These are phyloP conservation scores for Kodamaea hsintzibuensis DNA, from an alignment of 805 yeast species.

Conservation along the genomic window DNA sequence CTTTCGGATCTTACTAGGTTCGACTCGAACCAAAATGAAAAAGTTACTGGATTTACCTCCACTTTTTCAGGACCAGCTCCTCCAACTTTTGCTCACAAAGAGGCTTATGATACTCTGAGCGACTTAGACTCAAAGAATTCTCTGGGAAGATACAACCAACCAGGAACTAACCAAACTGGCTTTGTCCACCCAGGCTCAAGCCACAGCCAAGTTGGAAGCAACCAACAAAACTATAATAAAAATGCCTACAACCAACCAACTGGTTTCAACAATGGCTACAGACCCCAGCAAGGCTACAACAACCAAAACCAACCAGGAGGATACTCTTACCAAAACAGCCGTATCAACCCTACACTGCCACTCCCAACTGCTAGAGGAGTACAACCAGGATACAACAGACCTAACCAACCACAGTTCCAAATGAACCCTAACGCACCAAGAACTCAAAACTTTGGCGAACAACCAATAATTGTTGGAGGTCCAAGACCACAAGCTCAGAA, in stretches of 20 bases:
- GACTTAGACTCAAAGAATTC: constrained; percentile 7
- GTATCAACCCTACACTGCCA: neutral
- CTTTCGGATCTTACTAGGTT: constrained; percentile 7
- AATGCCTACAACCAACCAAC: neutral
- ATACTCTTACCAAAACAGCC: neutral
- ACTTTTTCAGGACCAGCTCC: constrained; percentile 4
- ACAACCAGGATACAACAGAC: neutral
- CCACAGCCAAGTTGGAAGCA: neutral
- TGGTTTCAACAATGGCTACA: neutral
- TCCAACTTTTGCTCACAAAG: constrained; percentile 2
- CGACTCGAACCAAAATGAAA: constrained; percentile 7
- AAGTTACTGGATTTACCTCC: constrained; percentile 7
- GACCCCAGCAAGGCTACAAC: too few relatives aligned
- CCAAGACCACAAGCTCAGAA: constrained; percentile 1
- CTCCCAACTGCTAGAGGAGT: neutral
- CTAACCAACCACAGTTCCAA: neutral
- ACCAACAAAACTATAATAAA: neutral
- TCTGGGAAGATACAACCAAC: neutral
- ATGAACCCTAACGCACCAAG: constrained; percentile 7
- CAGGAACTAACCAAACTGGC: neutral
- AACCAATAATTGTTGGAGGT: neutral
- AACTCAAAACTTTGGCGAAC: constrained; percentile 10
- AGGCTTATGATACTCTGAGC: constrained; percentile 2
- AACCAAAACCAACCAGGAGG: neutral
- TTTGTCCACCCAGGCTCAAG: neutral